Base-by-base conservation (phyloP, 805 yeast species). In the Candida pseudofarinosa region DNA sequence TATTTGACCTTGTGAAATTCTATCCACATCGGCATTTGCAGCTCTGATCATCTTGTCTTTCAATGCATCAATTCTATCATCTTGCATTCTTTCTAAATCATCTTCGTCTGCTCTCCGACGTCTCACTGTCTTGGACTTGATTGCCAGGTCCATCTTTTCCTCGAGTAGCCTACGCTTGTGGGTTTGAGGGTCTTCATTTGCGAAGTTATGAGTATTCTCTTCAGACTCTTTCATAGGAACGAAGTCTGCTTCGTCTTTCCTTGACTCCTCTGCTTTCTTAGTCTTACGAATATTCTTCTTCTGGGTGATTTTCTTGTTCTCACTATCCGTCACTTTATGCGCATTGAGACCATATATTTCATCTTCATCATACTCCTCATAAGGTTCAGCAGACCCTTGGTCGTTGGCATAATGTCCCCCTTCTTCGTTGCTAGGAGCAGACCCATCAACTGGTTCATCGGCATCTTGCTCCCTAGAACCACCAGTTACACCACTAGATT, bases 51-150 rank as follows among this genome's bases (percentile, higher is more conserved):
- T 93, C 63, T 80, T 80, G 54, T 85, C 89, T 51, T 95, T 87
- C 52, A 93, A 73, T 47, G 76, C 76, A 41, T 88, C 81, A 50
- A 93, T 87, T 46, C 79, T 77, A 58, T 90, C 97, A 71, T 93
- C 99, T 60, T 90, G 95, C 83, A 88, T 85, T 56, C 88, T 83
- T 60, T 95, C 98, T 51, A 93, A 69, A 66, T 93, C 99, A 58
- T 88, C 96, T 54, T 93, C 98, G 54, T 86, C 91, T 38, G 85
- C 80, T 55, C 76, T 79, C 54, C 85, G 80, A 45, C 83, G 74
- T 48, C 76, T 75, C 15, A 76, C 74, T 16, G 83, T 76, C 39
- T 71, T 74, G 47, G 73, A 71, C 61, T 86, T 87, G 48, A 91
- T 65, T 1, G 95, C 83, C 34, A 81, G 79, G 50, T 85, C 93